Base-by-base conservation (phyloP, 345 rosid species). In the Gossypioides kirkii region DNA sequence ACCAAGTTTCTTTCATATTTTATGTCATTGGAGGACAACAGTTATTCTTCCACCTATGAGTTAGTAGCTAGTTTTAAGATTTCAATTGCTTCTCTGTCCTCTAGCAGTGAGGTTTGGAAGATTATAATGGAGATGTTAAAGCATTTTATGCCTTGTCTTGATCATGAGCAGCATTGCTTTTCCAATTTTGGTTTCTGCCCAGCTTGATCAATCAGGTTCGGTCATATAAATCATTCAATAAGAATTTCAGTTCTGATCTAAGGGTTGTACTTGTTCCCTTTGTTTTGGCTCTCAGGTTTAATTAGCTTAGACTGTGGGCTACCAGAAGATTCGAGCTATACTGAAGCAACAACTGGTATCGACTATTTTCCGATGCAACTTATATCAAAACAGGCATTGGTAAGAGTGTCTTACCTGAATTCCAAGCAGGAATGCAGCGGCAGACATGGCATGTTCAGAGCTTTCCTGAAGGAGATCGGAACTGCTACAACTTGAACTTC, bases 251-350 rank as follows among this genome's bases (percentile, higher is more conserved):
- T 20, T 14, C 23, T 60, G 28, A 10, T 56, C 65, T 14, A 61
- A 28, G 52, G 53, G 23, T 20, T 60, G 6, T 16, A 3, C 60
- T 43, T 52, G 13, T 43, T 54, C n/a, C n/a, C n/a, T n/a, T n/a
- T n/a, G n/a, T n/a, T 36, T 45, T 38, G 6, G 6, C 2, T 61
- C 2, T 42, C 81, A 85, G 88, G 84, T 68, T 85, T 85, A 69
- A 78, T 82, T 17, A 82, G 88, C 81, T 77, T 82, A 8, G 88
- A 82, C 12, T 82, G 81, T 80, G 84, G 86, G 10, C 23, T 43
- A 61, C 78, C 78, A 0, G 55, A 54, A 10, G 73, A 69, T 64
- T 76, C 84, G 10, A 72, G 73, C 55, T 82, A 80, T 46, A 78
- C 61, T 0, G 84, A 84, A 22, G 22, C 61, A 1, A 74, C 26